Evolutionary conservation across 352 stramenopile species (phyloP), one percentile per base, ranked within the genome.

Genomic region (Pythium grandisporangium): DNA sequence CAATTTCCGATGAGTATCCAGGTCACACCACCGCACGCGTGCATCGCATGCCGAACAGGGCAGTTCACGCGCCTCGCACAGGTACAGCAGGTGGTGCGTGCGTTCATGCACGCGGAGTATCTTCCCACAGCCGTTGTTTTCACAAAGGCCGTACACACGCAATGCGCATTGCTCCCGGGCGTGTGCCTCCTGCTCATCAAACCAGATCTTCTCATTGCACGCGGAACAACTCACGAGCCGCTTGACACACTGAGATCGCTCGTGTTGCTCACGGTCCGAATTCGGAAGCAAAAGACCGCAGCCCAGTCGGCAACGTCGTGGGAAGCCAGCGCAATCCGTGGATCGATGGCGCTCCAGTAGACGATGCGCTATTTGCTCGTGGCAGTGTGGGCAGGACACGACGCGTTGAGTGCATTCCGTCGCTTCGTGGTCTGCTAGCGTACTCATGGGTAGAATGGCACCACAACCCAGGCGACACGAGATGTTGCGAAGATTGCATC

Each of bases 401-500:
- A 56, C 60, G 13, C 75, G 63, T 2, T 65, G 35, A 12, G n/a
- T 16, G 23, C 78, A 91, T 5, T 61, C 11, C 1, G 50, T 27
- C 7, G 73, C 53, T 57, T 89, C 78, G 48, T 89, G 78, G 24
- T 78, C 54, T 0, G 34, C 25, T 2, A 91, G 57, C 14, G 51
- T 33, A 1, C 61, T 6, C n/a, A 68, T 67, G 13, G 58, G 27
- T 52, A 89, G 64, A 16, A 84, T 43, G 8, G 56, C 37, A 1
- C 64, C 61, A 30, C 78, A 91, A 14, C 72, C 72, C 17, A 89
- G 70, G 5, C 66, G 59, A 24, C 78, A 89, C 14, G 23, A 21
- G 4, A 47, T 30, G 20, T 87, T 84, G 19, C 78, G 78, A 21
- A 75, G 57, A 24, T 69, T 81, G 51, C 78, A 91, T 4, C 69